Percentiles rank a stretch among this genome's conserved stretches.
Evolutionary conservation across 2,329 filamentous ascomycete genomes (phyloP).

Genomic region (Neopestalotiopsis clavispora): DNA sequence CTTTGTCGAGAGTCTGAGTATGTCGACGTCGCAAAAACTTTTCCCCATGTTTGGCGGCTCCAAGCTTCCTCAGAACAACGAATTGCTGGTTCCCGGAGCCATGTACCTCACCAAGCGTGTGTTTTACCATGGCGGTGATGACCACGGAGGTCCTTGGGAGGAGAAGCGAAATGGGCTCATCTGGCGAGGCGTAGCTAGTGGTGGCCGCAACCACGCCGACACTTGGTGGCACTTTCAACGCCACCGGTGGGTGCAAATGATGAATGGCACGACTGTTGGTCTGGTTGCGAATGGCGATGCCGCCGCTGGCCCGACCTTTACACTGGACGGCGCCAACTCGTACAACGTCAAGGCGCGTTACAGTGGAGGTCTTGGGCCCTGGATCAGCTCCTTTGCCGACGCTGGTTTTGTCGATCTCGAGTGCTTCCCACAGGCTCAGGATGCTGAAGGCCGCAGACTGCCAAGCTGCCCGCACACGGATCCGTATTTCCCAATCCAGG

Average conservation of each 20-base stretch:
- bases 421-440: slow-evolving; percentile 35
- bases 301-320: slow-evolving; percentile 49
- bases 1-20: slow-evolving; percentile 57
- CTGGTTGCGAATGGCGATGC: slow-evolving; percentile 46
- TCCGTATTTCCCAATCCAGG: slow-evolving; percentile 39
- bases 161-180: slow-evolving; percentile 58
- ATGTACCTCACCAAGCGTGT: slow-evolving; percentile 65
- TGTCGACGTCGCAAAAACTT: slow-evolving; percentile 57
- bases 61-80: slow-evolving; percentile 67
- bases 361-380: slow-evolving; percentile 42
- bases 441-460: neutral
- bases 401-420: slow-evolving; percentile 48
- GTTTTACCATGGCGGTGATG: slow-evolving; percentile 59
- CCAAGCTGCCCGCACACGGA: slow-evolving; percentile 35
- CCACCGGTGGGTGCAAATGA: slow-evolving; percentile 70
- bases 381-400: slow-evolving; percentile 45
- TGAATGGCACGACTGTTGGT: slow-evolving; percentile 63
- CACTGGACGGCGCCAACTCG: slow-evolving; percentile 47
- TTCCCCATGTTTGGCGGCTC: slow-evolving; percentile 67
- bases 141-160: slow-evolving; percentile 60
- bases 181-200: slow-evolving; percentile 68
- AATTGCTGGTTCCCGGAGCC: slow-evolving; percentile 67
- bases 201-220: slow-evolving; percentile 50
- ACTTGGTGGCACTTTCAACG: slow-evolving; percentile 74
- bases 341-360: slow-evolving; percentile 32